Base-by-base conservation (phyloP, 1,284 basidiomycete species). In the Boletus smithii region DNA sequence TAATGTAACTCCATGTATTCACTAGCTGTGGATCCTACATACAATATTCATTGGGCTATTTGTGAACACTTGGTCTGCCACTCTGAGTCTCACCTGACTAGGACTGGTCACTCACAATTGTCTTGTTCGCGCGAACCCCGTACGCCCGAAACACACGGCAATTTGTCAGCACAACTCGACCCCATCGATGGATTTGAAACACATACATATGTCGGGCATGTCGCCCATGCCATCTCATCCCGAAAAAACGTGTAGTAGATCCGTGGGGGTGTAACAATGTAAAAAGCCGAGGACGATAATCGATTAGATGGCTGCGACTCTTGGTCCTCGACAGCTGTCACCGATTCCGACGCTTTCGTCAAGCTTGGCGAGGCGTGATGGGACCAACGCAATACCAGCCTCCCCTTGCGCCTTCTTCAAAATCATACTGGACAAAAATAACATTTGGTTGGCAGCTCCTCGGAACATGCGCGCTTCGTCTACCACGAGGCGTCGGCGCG, bases 1-100 rank as follows among this genome's bases (percentile, higher is more conserved):
- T 61, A 64, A 58, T 64, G 58, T 61, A 62, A 49, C 58, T 46
- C 38, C 45, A n/a, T 64, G 62, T 61, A 61, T 50, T 50, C 57
- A 46, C 35, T 58, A 58, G 47, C 37, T 49, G 24, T 42, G 54
- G 49, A 58, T 48, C 58, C 32, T 49, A 51, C 48, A 39, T 56
- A 61, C 52, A 49, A 53, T 57, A 59, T 38, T 49, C 42, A 33
- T 36, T 33, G 43, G 49, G 48, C 13, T 62, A 61, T 61, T 61
- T 14, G 36, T 22, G 32, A 31, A 35, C 18, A 24, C 23, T 11
- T 34, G 9, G n/a, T 20, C 20, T 20, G 4, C 20, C 20, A 20
- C 20, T 20, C 20, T 20, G 20, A 4, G 9, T 8, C 23, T 24
- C 23, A 9, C 23, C 23, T 7, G 8, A 5, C 23, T n/a, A n/a